These are phyloP conservation scores for Firmiana major DNA, from an alignment of 345 rosid species.

Conservation along the genomic window DNA sequence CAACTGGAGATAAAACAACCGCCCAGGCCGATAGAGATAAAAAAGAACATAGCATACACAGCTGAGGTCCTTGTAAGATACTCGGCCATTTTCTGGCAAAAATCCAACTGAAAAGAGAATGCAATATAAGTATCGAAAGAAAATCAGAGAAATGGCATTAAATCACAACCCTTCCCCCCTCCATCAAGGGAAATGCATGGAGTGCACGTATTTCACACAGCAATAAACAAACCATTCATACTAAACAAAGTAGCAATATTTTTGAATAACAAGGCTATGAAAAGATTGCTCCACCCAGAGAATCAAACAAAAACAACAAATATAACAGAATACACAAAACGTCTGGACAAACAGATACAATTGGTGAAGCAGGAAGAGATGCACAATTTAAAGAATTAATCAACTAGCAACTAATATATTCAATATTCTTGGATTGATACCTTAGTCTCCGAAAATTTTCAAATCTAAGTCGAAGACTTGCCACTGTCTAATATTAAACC, in stretches of 20 bases:
- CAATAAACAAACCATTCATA: not conserved
- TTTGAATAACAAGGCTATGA: not conserved
- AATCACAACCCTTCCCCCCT: not conserved
- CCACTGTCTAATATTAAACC: not conserved
- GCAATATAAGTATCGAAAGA: not conserved
- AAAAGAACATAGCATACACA: constrained; percentile 64
- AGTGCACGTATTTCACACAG: not conserved
- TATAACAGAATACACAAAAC: not conserved
- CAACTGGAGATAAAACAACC: constrained; percentile 78
- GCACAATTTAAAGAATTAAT: not conserved
- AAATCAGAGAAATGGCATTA: not conserved
- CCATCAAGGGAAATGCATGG: not conserved
- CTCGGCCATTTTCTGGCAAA: constrained; percentile 95
- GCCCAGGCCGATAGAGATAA: constrained; percentile 74
- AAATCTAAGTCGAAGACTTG: not conserved
- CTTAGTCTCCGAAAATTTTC: not conserved
- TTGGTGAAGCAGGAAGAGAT: not conserved
- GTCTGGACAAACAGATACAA: not conserved
- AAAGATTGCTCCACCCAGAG: not conserved
- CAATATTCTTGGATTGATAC: not conserved
- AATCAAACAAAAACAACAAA: not conserved
- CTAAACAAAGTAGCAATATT: not conserved
- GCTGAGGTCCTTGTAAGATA: constrained; percentile 83
- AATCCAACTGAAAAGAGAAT: constrained; percentile 76
- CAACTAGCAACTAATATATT: not conserved